These are phyloP conservation scores for Gloeostereum incarnatum DNA, from an alignment of 768 basidiomycete genomes.

Conservation along the genomic window DNA sequence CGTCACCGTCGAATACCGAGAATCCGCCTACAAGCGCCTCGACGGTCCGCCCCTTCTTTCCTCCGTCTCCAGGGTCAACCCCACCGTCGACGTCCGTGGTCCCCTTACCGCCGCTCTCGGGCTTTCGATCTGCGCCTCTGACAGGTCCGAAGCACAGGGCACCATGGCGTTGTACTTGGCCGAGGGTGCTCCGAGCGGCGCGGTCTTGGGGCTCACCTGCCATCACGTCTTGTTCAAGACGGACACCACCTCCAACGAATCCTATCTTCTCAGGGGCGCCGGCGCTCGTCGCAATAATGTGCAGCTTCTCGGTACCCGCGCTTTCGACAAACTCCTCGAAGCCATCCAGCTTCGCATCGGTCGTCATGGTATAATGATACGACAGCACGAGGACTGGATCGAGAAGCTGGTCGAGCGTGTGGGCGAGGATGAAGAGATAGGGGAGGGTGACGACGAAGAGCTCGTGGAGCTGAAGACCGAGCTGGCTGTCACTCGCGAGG, in stretches of 20 bases:
- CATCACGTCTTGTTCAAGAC: conserved; percentile 19
- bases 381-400: conserved; percentile 9
- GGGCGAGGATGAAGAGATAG: conserved; percentile 6
- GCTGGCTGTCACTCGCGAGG: conserved; percentile 12
- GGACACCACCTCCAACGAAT: conserved; percentile 15
- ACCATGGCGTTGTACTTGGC: conserved; percentile 24
- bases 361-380: conserved; percentile 10
- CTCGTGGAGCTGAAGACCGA: conserved; percentile 12
- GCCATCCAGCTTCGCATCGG: conserved; percentile 18
- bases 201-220: conserved; percentile 18
- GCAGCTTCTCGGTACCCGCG: conserved; percentile 19
- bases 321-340: conserved; percentile 16
- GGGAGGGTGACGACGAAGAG: conserved; percentile 6
- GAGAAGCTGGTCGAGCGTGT: conserved; percentile 12
- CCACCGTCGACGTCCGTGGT: conserved; percentile 18
- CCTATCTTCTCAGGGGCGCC: conserved; percentile 14
- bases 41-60: conserved; percentile 19
- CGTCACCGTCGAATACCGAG: conserved; percentile 23
- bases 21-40: conserved; percentile 17
- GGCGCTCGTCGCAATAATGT: conserved; percentile 19
- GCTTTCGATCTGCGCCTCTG: conserved; percentile 21
- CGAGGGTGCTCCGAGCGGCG: conserved; percentile 17
- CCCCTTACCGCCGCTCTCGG: conserved; percentile 24
- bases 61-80: conserved; percentile 17
- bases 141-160: conserved; percentile 18